Base-by-base conservation (phyloP, 768 basidiomycete genomes). In the Pisolithus orientalis region DNA sequence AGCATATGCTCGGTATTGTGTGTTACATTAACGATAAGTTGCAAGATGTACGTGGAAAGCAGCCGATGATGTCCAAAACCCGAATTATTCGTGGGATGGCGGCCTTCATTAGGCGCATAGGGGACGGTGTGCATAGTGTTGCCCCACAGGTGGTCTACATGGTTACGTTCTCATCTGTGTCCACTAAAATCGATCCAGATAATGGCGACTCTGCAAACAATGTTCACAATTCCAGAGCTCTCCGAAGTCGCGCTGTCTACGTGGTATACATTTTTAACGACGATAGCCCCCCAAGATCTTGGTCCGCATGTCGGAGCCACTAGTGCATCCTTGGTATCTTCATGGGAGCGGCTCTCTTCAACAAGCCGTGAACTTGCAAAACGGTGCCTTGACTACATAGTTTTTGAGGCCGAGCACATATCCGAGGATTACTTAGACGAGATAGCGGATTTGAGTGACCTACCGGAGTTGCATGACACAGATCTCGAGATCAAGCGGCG, bases 131-230 rank as follows among this genome's bases (percentile, higher is more conserved):
- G 58, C 79, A 75, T 42, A 81, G 80, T 44, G 85, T 92, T 50
- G 84, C 91, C 4, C 91, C 93, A 17, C 95, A 97, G 82, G 95
- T 93, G 59, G 51, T 73, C 65, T 8, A 5, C 17, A 51, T 51
- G 29, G 28, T 2, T 31, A n/a, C 34, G 38, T 24, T 24, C 46
- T 21, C 17, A 51, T 8, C 32, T 31, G 50, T 31, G 3, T 29
- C 34, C 34, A 17, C 37, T 13, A 34, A 40, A 54, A 28, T 53
- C 58, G 1, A 59, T 58, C 9, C 39, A 99, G 95, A 85, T 97
- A 59, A 93, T 98, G 89, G 93, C 95, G 0, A 93, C 88, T 16
- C 79, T 99, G 38, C 95, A 98, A 70, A 92, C 89, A 6, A 89
- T 87, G 71, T 76, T 96, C n/a, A 68, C 74, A 32, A 76, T 90